These are phyloP conservation scores for Trametes villosa DNA, from an alignment of 768 basidiomycete species.

Conservation along the genomic window DNA sequence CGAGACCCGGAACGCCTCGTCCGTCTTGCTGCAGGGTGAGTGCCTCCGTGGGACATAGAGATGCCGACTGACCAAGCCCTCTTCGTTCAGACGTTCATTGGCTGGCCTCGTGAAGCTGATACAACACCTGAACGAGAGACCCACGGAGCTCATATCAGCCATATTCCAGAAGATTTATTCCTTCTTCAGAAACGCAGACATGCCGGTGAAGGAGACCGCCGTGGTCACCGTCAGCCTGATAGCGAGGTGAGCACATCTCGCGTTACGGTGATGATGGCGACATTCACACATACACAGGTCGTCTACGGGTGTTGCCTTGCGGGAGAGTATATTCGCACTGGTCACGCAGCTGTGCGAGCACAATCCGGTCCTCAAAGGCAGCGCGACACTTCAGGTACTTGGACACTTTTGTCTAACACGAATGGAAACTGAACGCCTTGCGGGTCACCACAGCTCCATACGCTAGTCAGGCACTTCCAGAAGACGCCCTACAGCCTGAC, in stretches of 20 bases:
- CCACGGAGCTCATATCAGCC: constrained; percentile 42
- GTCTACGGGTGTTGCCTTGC: constrained; percentile 54
- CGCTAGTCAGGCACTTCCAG: constrained; percentile 58
- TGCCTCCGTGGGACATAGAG: background rate
- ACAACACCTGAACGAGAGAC: constrained; percentile 36
- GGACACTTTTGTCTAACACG: too few species aligned
- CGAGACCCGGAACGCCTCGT: constrained; percentile 59
- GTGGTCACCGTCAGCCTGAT: constrained; percentile 64
- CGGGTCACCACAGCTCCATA: constrained; percentile 59
- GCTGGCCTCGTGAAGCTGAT: constrained; percentile 52
- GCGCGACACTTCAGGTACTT: constrained; percentile 68
- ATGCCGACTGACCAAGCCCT: background rate
- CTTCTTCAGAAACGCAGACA: constrained; percentile 50
- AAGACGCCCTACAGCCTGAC: constrained; percentile 70
- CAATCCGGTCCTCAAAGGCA: constrained; percentile 72
- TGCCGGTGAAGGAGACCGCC: constrained; percentile 63
- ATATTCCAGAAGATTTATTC: constrained; percentile 52
- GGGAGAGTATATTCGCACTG: constrained; percentile 62
- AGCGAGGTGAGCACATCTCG: constrained; percentile 41
- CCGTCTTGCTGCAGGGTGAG: constrained; percentile 72
- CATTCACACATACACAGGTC: constrained; percentile 40
- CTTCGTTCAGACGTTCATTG: constrained; percentile 48
- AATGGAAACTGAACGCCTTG: too few species aligned
- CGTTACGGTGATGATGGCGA: too few species aligned
- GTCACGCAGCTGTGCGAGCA: constrained; percentile 67